Evolutionary conservation across 805 yeast genomes (phyloP), one percentile per base, ranked within the genome.

Genomic region (Pichia scutulata): DNA sequence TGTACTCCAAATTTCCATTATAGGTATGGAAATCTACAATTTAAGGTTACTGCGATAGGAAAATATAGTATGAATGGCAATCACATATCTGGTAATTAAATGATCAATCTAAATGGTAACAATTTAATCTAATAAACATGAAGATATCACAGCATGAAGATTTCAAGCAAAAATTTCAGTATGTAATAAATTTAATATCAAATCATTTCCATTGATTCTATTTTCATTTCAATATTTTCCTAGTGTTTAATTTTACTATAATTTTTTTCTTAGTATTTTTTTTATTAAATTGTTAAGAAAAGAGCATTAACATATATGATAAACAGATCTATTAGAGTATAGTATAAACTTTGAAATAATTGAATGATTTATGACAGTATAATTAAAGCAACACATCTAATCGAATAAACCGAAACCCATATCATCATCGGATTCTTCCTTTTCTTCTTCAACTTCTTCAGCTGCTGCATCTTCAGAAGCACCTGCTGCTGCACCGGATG

Each of bases 331-430:
- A 48, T 48, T 48, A 48, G 39, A 44, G 40, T 44, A 44, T 39
- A 44, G 22, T 37, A 43, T 48, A 48, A 39, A 43, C 37, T 43
- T 43, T 40, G 47, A 33, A 49, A 19, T 19, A 44, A 33, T 28
- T 40, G 46, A n/a, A 44, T 16, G 25, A 33, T 33, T 16, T 33
- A 33, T n/a, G 37, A 33, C 19, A 33, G 10, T 33, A 33, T 33
- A 33, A 33, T 33, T 33, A 33, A 16, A 33, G 7, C 37, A 43
- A 52, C 50, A 48, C 48, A 61, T 60, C 72, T 87, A 87, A 77
- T 86, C 95, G 81, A 88, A 88, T 73, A 88, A 82, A 75, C 90
- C 92, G 87, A 85, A 82, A 70, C 96, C 96, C 95, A 89, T 87
- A 75, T 86, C 96, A 70, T 82, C 89, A 69, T 81, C 85, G 57